These are phyloP conservation scores for Prillingera fragicola DNA, from an alignment of 1,284 basidiomycete genomes.

Conservation along the genomic window DNA sequence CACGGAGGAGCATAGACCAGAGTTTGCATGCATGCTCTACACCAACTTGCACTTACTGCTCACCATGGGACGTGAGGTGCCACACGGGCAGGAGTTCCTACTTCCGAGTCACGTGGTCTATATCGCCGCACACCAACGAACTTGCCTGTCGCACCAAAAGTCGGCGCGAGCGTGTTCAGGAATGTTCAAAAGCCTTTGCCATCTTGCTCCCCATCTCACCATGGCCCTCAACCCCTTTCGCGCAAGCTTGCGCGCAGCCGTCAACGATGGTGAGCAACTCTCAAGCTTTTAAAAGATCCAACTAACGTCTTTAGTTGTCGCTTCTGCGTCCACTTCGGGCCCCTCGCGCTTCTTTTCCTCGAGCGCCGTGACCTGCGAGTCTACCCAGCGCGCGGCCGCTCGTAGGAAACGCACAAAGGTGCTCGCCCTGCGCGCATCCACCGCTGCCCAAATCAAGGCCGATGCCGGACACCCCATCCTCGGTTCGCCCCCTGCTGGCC, in stretches of 20 bases:
- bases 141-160: no score
- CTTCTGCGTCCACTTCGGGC: no score
- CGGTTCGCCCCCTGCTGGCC: conserved; percentile 15
- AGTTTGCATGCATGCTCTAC: conserved; percentile 1
- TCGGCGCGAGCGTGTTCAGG: no score
- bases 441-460: conserved; percentile 2
- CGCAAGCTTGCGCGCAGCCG: conserved; percentile 1
- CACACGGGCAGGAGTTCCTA: neutral
- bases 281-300: no score
- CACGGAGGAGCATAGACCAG: no score
- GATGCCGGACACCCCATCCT: conserved; percentile 12
- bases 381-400: conserved; percentile 8
- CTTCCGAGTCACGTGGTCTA: conserved; percentile 3
- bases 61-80: no score
- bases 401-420: conserved; percentile 17
- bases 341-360: conserved; percentile 3
- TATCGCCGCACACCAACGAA: conserved; percentile 3
- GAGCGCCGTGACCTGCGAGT: conserved; percentile 7
- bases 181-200: no score
- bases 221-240: neutral
- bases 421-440: conserved; percentile 1
- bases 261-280: conserved; percentile 2
- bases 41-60: neutral
- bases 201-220: no score
- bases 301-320: no score